These are phyloP conservation scores for Arthrobotrys pseudoclavata DNA, from an alignment of 2,329 filamentous ascomycete species.

Conservation along the genomic window DNA sequence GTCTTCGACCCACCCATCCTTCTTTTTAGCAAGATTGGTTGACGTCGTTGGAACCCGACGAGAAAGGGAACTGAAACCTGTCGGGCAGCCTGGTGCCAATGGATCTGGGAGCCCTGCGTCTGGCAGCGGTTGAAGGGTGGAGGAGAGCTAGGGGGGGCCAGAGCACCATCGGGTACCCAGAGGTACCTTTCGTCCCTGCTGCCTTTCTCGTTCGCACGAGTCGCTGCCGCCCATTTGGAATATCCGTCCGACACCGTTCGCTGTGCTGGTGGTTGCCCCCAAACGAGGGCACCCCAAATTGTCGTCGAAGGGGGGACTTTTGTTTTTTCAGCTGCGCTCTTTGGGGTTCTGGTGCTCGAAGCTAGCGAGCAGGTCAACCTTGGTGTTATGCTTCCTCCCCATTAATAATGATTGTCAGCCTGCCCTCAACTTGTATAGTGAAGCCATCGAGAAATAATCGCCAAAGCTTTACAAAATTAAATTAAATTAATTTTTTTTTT, in stretches of 20 bases:
- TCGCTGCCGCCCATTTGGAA: conserved; percentile 59
- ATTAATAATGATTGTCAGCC: conserved; percentile 58
- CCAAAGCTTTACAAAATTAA: conserved; percentile 9
- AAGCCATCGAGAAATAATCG: conserved; percentile 47
- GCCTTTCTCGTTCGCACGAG: conserved; percentile 50
- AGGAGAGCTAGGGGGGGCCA: conserved; percentile 14
- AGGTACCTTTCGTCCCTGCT: conserved; percentile 54
- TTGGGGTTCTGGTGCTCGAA: conserved; percentile 42
- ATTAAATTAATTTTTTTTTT: conserved; percentile 22
- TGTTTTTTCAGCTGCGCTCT: conserved; percentile 59
- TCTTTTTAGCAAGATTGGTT: conserved; percentile 36
- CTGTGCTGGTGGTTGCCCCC: conserved; percentile 53
- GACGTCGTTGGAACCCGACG: conserved; percentile 59
- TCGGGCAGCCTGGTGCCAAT: conserved; percentile 56
- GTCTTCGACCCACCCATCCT: conserved; percentile 53
- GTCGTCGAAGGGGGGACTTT: conserved; percentile 39
- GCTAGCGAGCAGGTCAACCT: conserved; percentile 54
- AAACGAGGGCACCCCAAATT: conserved; percentile 37
- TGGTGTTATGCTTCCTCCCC: conserved; percentile 52
- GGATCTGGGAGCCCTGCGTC: conserved; percentile 44
- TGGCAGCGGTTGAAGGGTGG: conserved; percentile 23
- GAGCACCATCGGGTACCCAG: conserved; percentile 45
- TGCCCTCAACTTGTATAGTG: conserved; percentile 40
- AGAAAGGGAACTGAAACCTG: conserved; percentile 59
- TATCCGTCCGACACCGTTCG: conserved; percentile 58